Evolutionary conservation across 768 basidiomycete species (phyloP).

Genomic region (Multifurca ochricompacta): DNA sequence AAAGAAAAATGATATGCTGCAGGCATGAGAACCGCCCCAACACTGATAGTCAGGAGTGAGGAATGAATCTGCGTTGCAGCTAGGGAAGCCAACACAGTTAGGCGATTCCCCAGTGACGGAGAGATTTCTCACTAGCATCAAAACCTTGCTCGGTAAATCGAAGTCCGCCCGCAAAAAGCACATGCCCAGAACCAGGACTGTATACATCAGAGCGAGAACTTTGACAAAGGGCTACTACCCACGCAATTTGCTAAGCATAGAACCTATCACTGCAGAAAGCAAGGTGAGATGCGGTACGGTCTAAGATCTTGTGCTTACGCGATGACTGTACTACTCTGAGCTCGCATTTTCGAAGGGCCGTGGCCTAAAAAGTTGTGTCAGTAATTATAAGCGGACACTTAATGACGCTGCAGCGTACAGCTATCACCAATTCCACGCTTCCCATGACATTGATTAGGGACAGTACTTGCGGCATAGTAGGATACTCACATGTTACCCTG

Average conservation of each 20-base stretch:
- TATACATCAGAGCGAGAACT: slow-evolving; percentile 5
- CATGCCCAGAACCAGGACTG: slow-evolving; percentile 79
- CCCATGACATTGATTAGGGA: not conserved
- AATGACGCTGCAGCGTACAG: slow-evolving; percentile 38
- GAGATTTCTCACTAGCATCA: slow-evolving; percentile 45
- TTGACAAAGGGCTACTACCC: slow-evolving; percentile 22
- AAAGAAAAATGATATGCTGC: slow-evolving; percentile 68
- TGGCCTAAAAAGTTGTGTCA: slow-evolving; percentile 41
- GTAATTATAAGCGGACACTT: not conserved
- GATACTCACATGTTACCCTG: slow-evolving; percentile 60
- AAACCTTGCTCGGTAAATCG: slow-evolving; percentile 75
- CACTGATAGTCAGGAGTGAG: slow-evolving; percentile 65
- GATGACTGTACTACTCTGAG: slow-evolving; percentile 75
- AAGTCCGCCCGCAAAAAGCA: slow-evolving; percentile 79
- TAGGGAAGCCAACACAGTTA: slow-evolving; percentile 23
- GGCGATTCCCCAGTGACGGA: not conserved
- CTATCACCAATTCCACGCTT: slow-evolving; percentile 58
- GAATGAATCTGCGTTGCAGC: slow-evolving; percentile 70
- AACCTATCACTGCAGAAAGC: slow-evolving; percentile 58
- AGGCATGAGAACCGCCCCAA: slow-evolving; percentile 70
- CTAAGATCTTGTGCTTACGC: slow-evolving; percentile 35
- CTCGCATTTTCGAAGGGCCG: slow-evolving; percentile 77
- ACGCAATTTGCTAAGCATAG: slow-evolving; percentile 73
- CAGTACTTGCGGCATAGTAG: not conserved
- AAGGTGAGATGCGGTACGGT: slow-evolving; percentile 1